Percentiles rank a stretch among this genome's conserved stretches.
These are phyloP conservation scores for Aspergillus calidoustus DNA, from an alignment of 2,329 filamentous ascomycete species.

Conservation along the genomic window DNA sequence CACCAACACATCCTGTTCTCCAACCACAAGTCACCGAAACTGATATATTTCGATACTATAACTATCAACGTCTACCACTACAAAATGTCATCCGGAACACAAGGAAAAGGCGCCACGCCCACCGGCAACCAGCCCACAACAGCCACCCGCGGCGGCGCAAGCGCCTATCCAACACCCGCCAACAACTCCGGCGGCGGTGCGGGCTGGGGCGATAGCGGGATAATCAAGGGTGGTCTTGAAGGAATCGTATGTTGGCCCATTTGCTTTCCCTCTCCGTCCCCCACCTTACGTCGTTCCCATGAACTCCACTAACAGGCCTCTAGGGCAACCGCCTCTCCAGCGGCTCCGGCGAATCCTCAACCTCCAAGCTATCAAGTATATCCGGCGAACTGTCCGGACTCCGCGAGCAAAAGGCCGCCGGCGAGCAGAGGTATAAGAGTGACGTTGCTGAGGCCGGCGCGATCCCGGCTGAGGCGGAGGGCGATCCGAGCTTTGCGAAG, in stretches of 20 bases:
- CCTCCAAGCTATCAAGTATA: neutral
- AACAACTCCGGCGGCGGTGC: constrained; percentile 32
- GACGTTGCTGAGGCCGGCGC: neutral
- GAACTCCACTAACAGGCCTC: neutral
- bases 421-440: neutral
- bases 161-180: constrained; percentile 34
- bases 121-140: constrained; percentile 14
- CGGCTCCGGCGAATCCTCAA: neutral
- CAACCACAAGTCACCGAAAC: neutral
- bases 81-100: constrained; percentile 5
- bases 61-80: neutral
- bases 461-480: neutral
- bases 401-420: neutral
- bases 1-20: neutral
- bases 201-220: constrained; percentile 29
- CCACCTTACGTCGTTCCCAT: too few relatives aligned
- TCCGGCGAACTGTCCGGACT: neutral
- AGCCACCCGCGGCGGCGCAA: constrained; percentile 30
- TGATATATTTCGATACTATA: neutral
- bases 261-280: neutral
- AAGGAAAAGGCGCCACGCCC: constrained; percentile 4
- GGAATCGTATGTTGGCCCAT: neutral
- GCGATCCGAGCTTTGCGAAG: neutral
- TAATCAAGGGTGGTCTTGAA: constrained; percentile 27
- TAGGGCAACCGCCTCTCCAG: constrained; percentile 6